Evolutionary conservation across 768 basidiomycete genomes (phyloP), one percentile per base, ranked within the genome.

Genomic region (Russula sp.): DNA sequence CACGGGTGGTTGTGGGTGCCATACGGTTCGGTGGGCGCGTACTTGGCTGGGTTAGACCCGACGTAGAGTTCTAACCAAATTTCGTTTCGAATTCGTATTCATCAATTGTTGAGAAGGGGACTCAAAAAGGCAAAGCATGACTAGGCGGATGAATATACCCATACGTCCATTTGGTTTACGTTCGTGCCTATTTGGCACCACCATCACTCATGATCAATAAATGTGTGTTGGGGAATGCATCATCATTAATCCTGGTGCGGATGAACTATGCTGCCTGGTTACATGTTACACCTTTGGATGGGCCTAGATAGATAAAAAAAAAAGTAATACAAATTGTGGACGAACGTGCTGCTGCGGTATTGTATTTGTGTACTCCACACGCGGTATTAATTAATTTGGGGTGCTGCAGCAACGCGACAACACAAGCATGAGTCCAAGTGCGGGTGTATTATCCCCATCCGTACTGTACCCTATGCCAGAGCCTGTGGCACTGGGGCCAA

Each of bases 391-490:
- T 40, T 40, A 40, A 40, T 24, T 48, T 24, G 22, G 26, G n/a
- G 16, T n/a, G 22, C 22, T 34, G 52, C 60, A 22, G n/a, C 49
- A 30, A 20, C 4, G 30, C 26, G 10, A 50, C 57, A 60, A 9
- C 36, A 38, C 26, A 38, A 34, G 28, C n/a, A 42, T 26, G 52
- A 50, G 61, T 38, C 30, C 42, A 49, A 49, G 24, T 7, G 20
- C 46, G 61, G 53, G 53, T 18, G 22, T 28, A 28, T 55, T 60
- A 60, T 60, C 64, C 64, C 64, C 64, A 65, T 65, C 51, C 28
- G 28, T 22, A n/a, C n/a, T n/a, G 40, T 26, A 50, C 20, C 13
- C 22, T 18, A 16, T 49, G 22, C 20, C n/a, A 18, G 60, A 58
- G 26, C n/a, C 24, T 65, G 64, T 65, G 64, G 59, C 51, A 61